Percentiles rank a stretch among this genome's conserved stretches.
These are phyloP conservation scores for Coriolopsis trogii DNA, from an alignment of 1,284 basidiomycete species.

Conservation along the genomic window DNA sequence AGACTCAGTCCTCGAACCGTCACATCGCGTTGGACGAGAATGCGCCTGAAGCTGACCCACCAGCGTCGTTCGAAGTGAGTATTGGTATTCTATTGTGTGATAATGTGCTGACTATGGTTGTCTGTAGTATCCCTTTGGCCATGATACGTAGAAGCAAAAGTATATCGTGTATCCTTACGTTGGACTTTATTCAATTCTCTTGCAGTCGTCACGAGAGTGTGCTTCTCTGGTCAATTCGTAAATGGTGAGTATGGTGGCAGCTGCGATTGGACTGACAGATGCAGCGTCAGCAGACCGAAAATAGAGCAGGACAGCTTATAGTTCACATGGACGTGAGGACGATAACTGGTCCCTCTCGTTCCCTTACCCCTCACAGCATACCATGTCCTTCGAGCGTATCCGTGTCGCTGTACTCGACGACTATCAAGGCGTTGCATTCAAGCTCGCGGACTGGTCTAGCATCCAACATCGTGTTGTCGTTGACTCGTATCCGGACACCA, in stretches of 20 bases:
- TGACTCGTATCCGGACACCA: constrained; percentile 54
- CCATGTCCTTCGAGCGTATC: constrained; percentile 19
- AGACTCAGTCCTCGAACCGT: constrained; percentile 24
- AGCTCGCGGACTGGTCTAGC: constrained; percentile 53
- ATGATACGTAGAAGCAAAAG: constrained; percentile 53
- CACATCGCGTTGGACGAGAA: constrained; percentile 71
- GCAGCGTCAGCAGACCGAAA: constrained; percentile 2
- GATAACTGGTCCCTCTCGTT: neutral
- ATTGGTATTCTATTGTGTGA: neutral
- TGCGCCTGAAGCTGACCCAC: constrained; percentile 77
- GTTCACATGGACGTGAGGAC: neutral
- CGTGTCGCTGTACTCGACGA: constrained; percentile 65
- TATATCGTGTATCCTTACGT: constrained; percentile 20
- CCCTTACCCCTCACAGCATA: constrained; percentile 15
- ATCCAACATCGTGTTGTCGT: constrained; percentile 42
- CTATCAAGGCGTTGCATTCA: constrained; percentile 57
- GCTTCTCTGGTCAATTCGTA: too few species aligned
- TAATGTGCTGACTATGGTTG: constrained; percentile 13
- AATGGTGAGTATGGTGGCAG: constrained; percentile 17
- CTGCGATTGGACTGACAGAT: constrained; percentile 8
- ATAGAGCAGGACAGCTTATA: constrained; percentile 10
- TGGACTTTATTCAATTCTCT: constrained; percentile 24
- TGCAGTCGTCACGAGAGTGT: too few species aligned
- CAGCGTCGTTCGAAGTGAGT: constrained; percentile 79
- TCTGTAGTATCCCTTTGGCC: constrained; percentile 63